phyloP scores from a whole-genome alignment of 257 asterid species.

The Solanum appendiculatum region DNA sequence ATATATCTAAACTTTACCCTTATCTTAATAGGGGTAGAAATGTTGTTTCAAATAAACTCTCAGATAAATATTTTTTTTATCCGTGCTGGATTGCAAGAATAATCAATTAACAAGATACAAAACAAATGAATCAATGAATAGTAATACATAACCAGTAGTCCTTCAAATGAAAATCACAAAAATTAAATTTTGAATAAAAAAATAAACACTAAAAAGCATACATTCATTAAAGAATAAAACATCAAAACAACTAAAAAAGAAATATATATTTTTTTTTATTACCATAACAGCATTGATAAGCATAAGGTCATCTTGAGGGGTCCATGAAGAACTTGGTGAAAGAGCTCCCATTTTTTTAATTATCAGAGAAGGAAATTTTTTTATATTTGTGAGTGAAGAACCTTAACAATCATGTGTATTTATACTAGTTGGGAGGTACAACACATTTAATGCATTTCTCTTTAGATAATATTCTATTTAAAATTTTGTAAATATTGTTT shows the following conservation, averaged over 20 bases:
- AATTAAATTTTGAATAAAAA: background rate
- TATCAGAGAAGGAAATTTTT: background rate
- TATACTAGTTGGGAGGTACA: background rate
- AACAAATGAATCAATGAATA: background rate
- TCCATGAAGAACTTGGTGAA: background rate
- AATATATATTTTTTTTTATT: background rate
- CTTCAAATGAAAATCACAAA: background rate
- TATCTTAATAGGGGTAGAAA: background rate
- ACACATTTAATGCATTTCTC: background rate
- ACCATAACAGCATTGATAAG: background rate
- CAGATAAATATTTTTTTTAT: too few species aligned
- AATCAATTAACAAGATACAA: background rate
- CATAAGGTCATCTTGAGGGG: background rate
- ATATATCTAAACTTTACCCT: fast-evolving
- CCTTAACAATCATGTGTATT: background rate
- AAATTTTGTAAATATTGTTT: background rate
- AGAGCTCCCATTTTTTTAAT: background rate
- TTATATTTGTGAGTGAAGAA: background rate
- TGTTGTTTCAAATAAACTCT: fast-evolving
- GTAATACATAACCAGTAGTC: too few species aligned
- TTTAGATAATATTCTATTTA: background rate
- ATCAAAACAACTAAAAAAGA: background rate
- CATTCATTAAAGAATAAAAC: background rate
- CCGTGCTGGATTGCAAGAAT: too few species aligned
- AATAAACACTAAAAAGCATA: background rate